phyloP scores from a whole-genome alignment of 345 rosid species.

The Citrus australasica region DNA sequence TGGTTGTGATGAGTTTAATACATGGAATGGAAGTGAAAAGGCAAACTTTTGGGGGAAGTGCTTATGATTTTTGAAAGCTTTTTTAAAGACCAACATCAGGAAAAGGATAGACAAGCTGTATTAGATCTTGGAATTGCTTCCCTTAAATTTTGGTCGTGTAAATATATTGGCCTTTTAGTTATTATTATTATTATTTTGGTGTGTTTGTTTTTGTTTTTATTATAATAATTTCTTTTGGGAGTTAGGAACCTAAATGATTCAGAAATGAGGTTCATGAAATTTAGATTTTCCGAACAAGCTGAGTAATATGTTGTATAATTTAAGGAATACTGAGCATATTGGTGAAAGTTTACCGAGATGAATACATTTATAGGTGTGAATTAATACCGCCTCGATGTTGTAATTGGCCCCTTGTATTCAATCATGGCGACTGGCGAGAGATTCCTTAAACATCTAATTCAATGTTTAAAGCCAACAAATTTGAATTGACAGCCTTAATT shows the following conservation, averaged over 20 bases:
- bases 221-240: not conserved
- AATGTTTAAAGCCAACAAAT: no score
- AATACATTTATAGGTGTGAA: no score
- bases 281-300: no score
- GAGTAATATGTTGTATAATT: not conserved
- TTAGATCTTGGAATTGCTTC: not conserved
- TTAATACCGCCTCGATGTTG: no score
- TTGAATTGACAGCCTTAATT: no score
- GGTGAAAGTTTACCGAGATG: no score
- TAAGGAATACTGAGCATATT: no score
- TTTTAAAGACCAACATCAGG: slow-evolving; percentile 11
- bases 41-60: not conserved
- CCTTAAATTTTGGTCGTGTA: slow-evolving; percentile 17
- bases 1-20: slow-evolving; percentile 6
- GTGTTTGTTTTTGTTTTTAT: not conserved
- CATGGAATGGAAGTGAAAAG: not conserved
- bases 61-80: not conserved
- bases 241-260: not conserved
- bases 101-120: not conserved
- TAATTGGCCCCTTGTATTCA: no score
- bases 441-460: no score
- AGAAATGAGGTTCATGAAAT: not conserved
- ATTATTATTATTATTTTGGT: not conserved
- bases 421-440: no score
- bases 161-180: slow-evolving; percentile 2